phyloP scores from a whole-genome alignment of 768 basidiomycete genomes.

The Auriculariales sp. region DNA sequence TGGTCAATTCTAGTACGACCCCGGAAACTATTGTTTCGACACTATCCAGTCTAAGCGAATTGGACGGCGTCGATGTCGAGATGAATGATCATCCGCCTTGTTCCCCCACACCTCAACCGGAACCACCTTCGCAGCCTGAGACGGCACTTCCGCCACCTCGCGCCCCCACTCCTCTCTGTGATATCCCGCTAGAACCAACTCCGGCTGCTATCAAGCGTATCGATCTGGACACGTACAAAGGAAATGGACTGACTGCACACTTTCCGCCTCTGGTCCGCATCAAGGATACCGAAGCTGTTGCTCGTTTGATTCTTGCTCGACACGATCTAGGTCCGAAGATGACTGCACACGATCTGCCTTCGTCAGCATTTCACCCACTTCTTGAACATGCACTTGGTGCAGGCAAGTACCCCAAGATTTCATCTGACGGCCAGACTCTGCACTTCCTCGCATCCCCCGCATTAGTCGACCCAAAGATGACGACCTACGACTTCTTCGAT shows the following conservation, averaged over 20 bases:
- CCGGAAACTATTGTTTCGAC: too few relatives aligned
- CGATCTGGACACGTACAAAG: neutral
- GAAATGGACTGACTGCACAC: neutral
- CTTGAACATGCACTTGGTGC: neutral
- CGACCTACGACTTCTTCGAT: constrained; percentile 1
- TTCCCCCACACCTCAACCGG: too few relatives aligned
- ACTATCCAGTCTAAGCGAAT: too few relatives aligned
- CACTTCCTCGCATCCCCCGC: neutral
- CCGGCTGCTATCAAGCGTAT: neutral
- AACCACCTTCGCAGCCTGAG: too few relatives aligned
- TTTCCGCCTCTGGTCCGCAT: neutral
- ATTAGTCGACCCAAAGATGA: neutral
- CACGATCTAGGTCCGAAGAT: neutral
- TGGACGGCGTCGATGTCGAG: too few relatives aligned
- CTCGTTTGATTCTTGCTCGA: neutral
- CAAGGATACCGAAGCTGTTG: neutral
- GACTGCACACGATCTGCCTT: neutral
- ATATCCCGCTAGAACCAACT: neutral
- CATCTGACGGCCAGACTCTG: neutral
- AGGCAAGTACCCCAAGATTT: neutral
- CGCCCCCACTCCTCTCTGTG: neutral
- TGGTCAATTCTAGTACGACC: too few relatives aligned
- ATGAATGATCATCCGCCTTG: too few relatives aligned
- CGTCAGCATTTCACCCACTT: neutral
- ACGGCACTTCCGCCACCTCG: neutral